Conservation (phyloP, 2,329 filamentous ascomycete species). For the Fonsecaea erecta region DNA sequence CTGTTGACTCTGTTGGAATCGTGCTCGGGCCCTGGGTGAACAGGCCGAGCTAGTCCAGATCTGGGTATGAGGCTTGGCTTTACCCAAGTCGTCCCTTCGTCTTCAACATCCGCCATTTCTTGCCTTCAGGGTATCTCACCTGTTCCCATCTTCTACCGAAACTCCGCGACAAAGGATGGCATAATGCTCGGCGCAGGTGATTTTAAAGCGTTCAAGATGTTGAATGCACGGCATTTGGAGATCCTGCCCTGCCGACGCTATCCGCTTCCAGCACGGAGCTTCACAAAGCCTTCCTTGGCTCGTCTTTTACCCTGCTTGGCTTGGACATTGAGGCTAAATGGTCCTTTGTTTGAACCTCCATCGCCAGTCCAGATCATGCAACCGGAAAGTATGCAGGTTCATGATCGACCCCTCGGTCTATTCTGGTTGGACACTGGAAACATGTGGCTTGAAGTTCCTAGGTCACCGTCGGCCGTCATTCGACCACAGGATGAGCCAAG, state of each 20-base stretch:
- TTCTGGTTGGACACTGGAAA: background rate
- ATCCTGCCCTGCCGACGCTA: conserved; percentile 9
- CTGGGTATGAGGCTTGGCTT: conserved; percentile 6
- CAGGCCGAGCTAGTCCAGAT: conserved; percentile 3
- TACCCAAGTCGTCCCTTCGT: background rate
- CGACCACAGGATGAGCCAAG: conserved; percentile 1
- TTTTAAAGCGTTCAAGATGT: background rate
- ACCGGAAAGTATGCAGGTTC: background rate
- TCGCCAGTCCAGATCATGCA: background rate
- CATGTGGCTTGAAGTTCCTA: background rate
- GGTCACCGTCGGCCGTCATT: background rate
- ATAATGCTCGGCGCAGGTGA: background rate
- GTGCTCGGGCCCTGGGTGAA: background rate
- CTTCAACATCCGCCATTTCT: too few relatives aligned
- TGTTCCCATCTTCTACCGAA: background rate
- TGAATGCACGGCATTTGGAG: conserved; percentile 10
- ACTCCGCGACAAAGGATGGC: background rate
- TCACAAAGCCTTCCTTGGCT: conserved; percentile 6
- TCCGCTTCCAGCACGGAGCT: conserved; percentile 17
- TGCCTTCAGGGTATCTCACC: too few relatives aligned
- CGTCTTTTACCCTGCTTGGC: conserved; percentile 20
- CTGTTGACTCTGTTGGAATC: too few relatives aligned
- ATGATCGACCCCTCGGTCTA: conserved; percentile 1
- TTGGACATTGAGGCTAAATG: conserved; percentile 16
- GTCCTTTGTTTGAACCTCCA: background rate